Conservation (phyloP, 2,329 filamentous ascomycete species). For the Aspergillus fumigatiaffinis region DNA sequence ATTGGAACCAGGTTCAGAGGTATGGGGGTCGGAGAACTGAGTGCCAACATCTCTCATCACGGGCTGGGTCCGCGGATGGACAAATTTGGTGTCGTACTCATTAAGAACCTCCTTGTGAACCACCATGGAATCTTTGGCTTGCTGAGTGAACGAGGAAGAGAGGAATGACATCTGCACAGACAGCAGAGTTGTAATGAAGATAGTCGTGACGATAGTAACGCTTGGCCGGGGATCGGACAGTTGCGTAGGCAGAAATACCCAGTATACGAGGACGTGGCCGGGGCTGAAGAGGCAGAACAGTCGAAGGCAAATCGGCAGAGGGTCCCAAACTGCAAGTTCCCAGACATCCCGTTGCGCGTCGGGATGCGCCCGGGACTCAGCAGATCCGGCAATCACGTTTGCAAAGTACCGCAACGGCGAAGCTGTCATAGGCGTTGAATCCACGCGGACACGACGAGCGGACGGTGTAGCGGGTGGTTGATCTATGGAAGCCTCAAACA, state of each 20-base stretch:
- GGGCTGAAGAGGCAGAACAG: slow-evolving; percentile 91
- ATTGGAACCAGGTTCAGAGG: slow-evolving; percentile 35
- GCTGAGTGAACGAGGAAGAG: slow-evolving; percentile 71
- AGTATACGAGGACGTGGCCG: slow-evolving; percentile 86
- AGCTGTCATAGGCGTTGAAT: slow-evolving; percentile 72
- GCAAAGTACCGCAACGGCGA: slow-evolving; percentile 76
- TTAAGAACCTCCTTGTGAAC: slow-evolving; percentile 89
- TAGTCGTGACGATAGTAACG: slow-evolving; percentile 75
- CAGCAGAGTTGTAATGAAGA: slow-evolving; percentile 71
- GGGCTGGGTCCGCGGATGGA: slow-evolving; percentile 82
- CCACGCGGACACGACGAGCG: slow-evolving; percentile 80
- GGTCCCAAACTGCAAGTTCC: slow-evolving; percentile 93
- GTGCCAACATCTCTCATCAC: slow-evolving; percentile 74
- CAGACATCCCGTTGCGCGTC: slow-evolving; percentile 76
- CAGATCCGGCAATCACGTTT: slow-evolving; percentile 64
- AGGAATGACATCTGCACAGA: slow-evolving; percentile 73
- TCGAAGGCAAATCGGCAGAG: slow-evolving; percentile 74
- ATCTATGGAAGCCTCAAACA: slow-evolving; percentile 86
- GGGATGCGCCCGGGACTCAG: slow-evolving; percentile 80
- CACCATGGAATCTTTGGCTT: slow-evolving; percentile 76
- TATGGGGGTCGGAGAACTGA: slow-evolving; percentile 58
- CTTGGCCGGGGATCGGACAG: slow-evolving; percentile 76
- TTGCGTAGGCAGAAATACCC: slow-evolving; percentile 76
- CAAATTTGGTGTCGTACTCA: slow-evolving; percentile 95
- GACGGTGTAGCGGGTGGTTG: slow-evolving; percentile 73